Evolutionary conservation across 306 rosid genomes (phyloP), one percentile per base, ranked within the genome.

Genomic region (Pachyrhizus erosus): DNA sequence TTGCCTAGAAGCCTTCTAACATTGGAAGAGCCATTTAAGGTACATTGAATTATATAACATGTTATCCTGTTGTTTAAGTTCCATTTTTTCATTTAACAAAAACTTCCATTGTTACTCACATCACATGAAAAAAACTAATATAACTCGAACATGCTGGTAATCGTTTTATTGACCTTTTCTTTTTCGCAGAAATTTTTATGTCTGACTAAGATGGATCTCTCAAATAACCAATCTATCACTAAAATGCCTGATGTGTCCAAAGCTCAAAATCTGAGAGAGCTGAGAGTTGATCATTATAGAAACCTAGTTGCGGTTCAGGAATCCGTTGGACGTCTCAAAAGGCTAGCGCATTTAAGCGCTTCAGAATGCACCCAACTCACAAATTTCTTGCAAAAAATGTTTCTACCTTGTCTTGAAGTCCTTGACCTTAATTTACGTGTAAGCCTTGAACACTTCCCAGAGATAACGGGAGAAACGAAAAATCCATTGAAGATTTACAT

Each of bases 361-460:
- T 57, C n/a, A 0, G 4, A 9, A 4, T 83, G 86, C 18, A 0
- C 24, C 7, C 33, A 58, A 21, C 82, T 83, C 9, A 39, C 1
- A 31, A 31, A 4, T 9, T 71, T 80, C 48, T 14, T 2, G 7
- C 18, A 0, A 18, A 39, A n/a, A 21, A 81, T 81, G 31, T 29
- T 20, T 43, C 18, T 85, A 58, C 77, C 75, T 26, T 80, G 79
- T 40, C 74, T 85, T 1, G 26, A 29, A 76, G 0, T 1, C 1
- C 24, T 85, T 48, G 14, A 37, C 4, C 51, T 85, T 12, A 14
- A 9, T 5, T 2, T 4, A 7, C 75, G 79, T 42, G 0, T 0
- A 10, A 40, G 60, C 3, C 62, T 80, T 12, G 26, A 10, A 20
- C 21, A 48, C 64, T 75, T 85, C 11, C 85, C 87, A 5, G 52